phyloP scores from a whole-genome alignment of 805 yeast species.

The Cyberlindnera mycetangii region DNA sequence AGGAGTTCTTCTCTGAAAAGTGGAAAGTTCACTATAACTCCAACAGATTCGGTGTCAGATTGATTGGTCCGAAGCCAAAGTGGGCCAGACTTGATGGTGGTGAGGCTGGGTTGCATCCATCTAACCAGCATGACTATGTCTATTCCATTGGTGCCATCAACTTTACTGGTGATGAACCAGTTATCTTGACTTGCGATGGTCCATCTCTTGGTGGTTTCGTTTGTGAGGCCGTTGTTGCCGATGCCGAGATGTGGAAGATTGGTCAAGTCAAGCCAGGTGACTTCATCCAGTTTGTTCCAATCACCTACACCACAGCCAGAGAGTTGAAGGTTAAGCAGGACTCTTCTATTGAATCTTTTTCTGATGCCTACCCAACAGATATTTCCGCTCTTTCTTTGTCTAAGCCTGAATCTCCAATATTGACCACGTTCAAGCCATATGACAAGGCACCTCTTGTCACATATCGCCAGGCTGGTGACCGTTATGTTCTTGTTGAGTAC shows the following conservation, averaged over 20 bases:
- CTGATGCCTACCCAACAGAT: slow-evolving; percentile 37
- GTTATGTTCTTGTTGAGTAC: slow-evolving; percentile 87
- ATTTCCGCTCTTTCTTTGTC: slow-evolving; percentile 33
- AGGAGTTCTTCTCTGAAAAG: slow-evolving; percentile 66
- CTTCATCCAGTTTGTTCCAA: slow-evolving; percentile 72
- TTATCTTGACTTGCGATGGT: slow-evolving; percentile 93
- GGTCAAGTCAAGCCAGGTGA: slow-evolving; percentile 98
- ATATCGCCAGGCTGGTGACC: slow-evolving; percentile 96
- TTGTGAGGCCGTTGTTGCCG: slow-evolving; percentile 93
- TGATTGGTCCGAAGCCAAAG: slow-evolving; percentile 91
- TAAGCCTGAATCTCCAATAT: slow-evolving; percentile 65
- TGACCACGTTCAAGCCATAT: slow-evolving; percentile 48
- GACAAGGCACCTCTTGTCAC: slow-evolving; percentile 64
- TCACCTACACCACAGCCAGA: slow-evolving; percentile 66
- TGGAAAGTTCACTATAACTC: slow-evolving; percentile 99
- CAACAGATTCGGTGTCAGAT: slow-evolving; percentile 92
- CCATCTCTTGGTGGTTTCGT: slow-evolving; percentile 98
- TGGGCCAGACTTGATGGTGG: slow-evolving; percentile 99
- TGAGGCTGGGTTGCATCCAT: slow-evolving; percentile 96
- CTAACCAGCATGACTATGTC: slow-evolving; percentile 97
- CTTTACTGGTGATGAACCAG: slow-evolving; percentile 99
- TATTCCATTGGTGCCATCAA: slow-evolving; percentile 95
- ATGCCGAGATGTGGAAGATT: slow-evolving; percentile 97
- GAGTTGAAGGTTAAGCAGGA: slow-evolving; percentile 62
- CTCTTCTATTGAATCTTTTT: slow-evolving; percentile 39